Percentiles rank a stretch among this genome's conserved stretches.
These are phyloP conservation scores for Phytopythium boreale DNA, from an alignment of 352 stramenopile genomes.

Conservation along the genomic window DNA sequence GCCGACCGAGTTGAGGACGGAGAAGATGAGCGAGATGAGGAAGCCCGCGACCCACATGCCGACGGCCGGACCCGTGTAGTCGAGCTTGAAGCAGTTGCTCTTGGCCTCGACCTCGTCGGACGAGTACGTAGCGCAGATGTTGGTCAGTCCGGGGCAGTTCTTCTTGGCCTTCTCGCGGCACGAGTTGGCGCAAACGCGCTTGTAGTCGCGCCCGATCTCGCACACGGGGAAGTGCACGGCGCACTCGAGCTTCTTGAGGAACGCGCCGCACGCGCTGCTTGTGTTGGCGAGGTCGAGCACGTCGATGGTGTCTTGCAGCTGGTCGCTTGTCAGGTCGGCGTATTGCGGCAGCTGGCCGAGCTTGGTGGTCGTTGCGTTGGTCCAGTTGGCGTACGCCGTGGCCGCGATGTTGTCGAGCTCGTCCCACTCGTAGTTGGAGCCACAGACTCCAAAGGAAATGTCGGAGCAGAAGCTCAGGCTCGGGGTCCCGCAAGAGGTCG, in stretches of 20 bases:
- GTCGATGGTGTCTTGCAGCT: constrained; percentile 38
- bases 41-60: constrained; percentile 88
- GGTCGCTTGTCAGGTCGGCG: constrained; percentile 20
- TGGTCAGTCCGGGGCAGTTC: constrained; percentile 55
- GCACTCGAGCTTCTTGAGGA: constrained; percentile 65
- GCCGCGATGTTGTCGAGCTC: constrained; percentile 48
- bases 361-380: constrained; percentile 36
- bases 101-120: constrained; percentile 53
- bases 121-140: constrained; percentile 48
- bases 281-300: constrained; percentile 60
- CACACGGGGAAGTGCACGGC: constrained; percentile 77
- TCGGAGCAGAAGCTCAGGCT: constrained; percentile 76
- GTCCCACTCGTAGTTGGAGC: constrained; percentile 52
- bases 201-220: constrained; percentile 72
- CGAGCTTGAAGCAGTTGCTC: constrained; percentile 80
- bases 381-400: constrained; percentile 44
- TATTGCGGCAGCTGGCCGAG: constrained; percentile 55
- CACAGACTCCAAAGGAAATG: constrained; percentile 72
- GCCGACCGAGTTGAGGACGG: constrained; percentile 86
- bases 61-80: constrained; percentile 62
- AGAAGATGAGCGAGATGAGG: constrained; percentile 86
- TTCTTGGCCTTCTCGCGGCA: constrained; percentile 59
- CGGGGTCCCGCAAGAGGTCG: constrained; percentile 71
- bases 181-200: constrained; percentile 57
- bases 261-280: constrained; percentile 51